Conservation (phyloP, 192 early-diverging fungal genomes). For the Dissophora globulifera region DNA sequence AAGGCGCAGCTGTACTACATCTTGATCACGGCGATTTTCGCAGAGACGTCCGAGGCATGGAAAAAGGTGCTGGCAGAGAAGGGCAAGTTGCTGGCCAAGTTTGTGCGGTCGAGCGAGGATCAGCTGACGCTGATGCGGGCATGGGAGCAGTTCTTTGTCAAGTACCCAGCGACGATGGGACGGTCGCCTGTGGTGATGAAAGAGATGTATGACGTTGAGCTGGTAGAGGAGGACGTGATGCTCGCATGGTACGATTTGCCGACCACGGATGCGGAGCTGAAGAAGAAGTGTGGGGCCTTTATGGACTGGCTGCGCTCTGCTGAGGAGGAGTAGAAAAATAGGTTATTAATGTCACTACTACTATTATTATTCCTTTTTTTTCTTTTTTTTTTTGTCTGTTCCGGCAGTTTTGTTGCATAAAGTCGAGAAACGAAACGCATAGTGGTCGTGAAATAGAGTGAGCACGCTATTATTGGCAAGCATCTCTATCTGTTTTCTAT, state of each 20-base stretch:
- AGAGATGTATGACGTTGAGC: slow-evolving; percentile 75
- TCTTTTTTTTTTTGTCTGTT: not conserved
- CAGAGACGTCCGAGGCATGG: slow-evolving; percentile 58
- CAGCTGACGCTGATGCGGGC: slow-evolving; percentile 66
- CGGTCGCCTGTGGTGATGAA: slow-evolving; percentile 74
- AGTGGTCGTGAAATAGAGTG: too few relatives aligned
- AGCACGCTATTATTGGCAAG: too few relatives aligned
- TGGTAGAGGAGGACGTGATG: slow-evolving; percentile 85
- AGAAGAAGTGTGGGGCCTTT: slow-evolving; percentile 73
- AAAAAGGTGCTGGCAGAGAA: slow-evolving; percentile 49
- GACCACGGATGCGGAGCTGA: slow-evolving; percentile 64
- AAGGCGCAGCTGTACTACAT: slow-evolving; percentile 82
- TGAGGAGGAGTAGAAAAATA: slow-evolving; percentile 77
- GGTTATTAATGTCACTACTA: not conserved
- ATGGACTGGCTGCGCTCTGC: slow-evolving; percentile 84
- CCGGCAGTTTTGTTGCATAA: too few relatives aligned
- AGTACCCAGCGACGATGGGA: slow-evolving; percentile 57
- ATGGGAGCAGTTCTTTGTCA: slow-evolving; percentile 68
- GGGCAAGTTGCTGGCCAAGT: slow-evolving; percentile 62
- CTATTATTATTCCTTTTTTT: slow-evolving; percentile 4
- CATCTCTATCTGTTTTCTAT: not conserved
- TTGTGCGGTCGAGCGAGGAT: slow-evolving; percentile 67
- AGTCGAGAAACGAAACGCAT: too few relatives aligned
- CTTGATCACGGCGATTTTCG: slow-evolving; percentile 69
- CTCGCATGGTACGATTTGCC: slow-evolving; percentile 70